Conservation (phyloP, 2,329 filamentous ascomycete species). For the Xylariaceae sp. region DNA sequence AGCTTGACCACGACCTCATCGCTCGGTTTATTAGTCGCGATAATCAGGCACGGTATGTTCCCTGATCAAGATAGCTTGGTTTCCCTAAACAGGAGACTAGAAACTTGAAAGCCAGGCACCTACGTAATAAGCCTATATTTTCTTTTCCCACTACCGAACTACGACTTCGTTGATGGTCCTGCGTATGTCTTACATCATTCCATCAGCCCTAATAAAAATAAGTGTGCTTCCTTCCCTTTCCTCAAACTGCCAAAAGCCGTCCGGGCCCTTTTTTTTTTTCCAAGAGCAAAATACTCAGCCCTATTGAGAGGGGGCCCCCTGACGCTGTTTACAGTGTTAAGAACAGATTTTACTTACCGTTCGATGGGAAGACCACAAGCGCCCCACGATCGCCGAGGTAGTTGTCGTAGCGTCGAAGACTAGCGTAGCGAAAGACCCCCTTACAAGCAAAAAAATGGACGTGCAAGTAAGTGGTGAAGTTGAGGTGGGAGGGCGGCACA, state of each 20-base stretch:
- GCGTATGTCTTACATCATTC: background rate
- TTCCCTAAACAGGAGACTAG: background rate
- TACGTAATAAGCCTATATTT: background rate
- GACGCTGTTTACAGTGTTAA: too few relatives aligned
- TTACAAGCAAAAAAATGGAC: too few relatives aligned
- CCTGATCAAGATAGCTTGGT: background rate
- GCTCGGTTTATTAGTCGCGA: too few relatives aligned
- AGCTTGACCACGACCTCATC: too few relatives aligned
- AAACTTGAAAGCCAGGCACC: background rate
- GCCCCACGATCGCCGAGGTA: too few relatives aligned
- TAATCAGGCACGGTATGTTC: background rate
- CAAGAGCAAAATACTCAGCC: background rate
- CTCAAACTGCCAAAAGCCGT: background rate
- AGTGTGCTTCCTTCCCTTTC: too few relatives aligned
- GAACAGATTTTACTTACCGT: too few relatives aligned
- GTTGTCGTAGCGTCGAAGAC: too few relatives aligned
- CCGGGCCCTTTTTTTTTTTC: too few relatives aligned
- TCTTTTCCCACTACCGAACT: background rate
- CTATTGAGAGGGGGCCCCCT: background rate
- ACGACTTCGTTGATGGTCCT: background rate
- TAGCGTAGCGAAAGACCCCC: too few relatives aligned
- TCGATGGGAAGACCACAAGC: too few relatives aligned
- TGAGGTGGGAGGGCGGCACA: background rate
- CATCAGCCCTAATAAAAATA: background rate
- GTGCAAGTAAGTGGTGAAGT: too few relatives aligned